Percentiles rank a stretch among this genome's conserved stretches.
Evolutionary conservation across 345 rosid genomes (phyloP).

Genomic region (Lagerstroemia speciosa): DNA sequence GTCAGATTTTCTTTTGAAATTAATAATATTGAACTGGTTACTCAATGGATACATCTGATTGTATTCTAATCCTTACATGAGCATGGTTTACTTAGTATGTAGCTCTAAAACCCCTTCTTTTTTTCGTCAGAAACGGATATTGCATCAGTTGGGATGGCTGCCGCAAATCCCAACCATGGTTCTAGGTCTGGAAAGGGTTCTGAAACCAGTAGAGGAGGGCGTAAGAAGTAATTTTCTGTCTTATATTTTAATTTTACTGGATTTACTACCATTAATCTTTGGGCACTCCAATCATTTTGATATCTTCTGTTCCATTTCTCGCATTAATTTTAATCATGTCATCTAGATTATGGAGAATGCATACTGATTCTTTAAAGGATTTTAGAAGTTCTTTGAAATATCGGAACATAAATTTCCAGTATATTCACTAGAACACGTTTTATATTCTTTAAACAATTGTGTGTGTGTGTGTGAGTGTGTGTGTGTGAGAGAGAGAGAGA

Average conservation of each 20-base stretch:
- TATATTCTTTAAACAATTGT: too few relatives aligned
- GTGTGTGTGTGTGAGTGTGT: too few relatives aligned
- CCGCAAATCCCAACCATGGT: slow-evolving; percentile 35
- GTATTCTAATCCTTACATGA: not conserved
- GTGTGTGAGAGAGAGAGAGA: too few relatives aligned
- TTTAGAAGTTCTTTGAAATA: not conserved
- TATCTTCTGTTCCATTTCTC: not conserved
- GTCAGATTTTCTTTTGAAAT: not conserved
- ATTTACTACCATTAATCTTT: not conserved
- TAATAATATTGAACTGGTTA: not conserved
- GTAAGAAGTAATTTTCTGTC: slow-evolving; percentile 61
- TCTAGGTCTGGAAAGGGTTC: slow-evolving; percentile 53
- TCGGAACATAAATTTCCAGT: not conserved
- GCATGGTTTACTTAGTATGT: not conserved
- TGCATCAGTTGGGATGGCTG: slow-evolving; percentile 33
- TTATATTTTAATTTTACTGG: not conserved
- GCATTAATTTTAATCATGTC: not conserved
- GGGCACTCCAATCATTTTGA: not conserved
- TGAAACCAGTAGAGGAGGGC: slow-evolving; percentile 92
- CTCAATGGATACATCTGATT: not conserved
- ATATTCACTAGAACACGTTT: too few relatives aligned
- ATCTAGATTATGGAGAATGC: not conserved
- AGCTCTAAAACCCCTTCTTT: slow-evolving; percentile 1
- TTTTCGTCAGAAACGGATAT: slow-evolving; percentile 46
- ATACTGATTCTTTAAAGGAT: not conserved